phyloP scores from a whole-genome alignment of 257 asterid genomes.

The Jasminum sambac region DNA sequence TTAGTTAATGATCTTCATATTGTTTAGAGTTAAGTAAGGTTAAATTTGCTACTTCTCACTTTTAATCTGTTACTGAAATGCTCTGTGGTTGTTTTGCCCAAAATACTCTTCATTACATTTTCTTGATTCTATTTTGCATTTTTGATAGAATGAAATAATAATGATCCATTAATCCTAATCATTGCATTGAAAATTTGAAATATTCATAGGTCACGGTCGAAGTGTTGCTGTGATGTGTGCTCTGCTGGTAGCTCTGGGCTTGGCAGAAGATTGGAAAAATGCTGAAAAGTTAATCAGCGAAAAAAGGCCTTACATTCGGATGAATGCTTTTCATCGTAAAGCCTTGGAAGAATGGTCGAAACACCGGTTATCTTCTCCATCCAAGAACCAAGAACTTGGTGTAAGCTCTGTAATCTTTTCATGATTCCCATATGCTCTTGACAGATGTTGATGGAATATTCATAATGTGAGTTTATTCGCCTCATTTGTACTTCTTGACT shows the following conservation, averaged over 20 bases:
- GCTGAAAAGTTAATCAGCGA: slow-evolving; percentile 77
- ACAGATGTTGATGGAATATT: background rate
- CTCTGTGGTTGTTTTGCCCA: background rate
- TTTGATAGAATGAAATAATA: background rate
- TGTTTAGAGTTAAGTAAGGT: background rate
- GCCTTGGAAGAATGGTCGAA: slow-evolving; percentile 95
- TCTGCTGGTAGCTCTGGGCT: slow-evolving; percentile 80
- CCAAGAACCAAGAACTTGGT: slow-evolving; percentile 32
- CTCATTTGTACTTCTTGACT: background rate
- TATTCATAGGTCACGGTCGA: slow-evolving; percentile 77
- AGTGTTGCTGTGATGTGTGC: slow-evolving; percentile 97
- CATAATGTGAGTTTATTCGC: background rate
- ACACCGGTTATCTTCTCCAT: slow-evolving; percentile 52
- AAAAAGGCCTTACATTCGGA: slow-evolving; percentile 68
- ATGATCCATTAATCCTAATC: background rate
- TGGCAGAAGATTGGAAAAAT: slow-evolving; percentile 87
- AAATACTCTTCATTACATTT: background rate
- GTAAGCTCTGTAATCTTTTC: slow-evolving; percentile 31
- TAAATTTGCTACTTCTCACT: background rate
- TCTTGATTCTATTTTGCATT: background rate
- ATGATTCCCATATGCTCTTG: slow-evolving; percentile 20
- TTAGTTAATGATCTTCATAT: background rate
- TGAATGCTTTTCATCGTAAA: slow-evolving; percentile 74
- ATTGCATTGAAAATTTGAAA: background rate
- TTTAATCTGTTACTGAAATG: background rate